Base-by-base conservation (phyloP, 2,329 filamentous ascomycete species). In the Karstenula rhodostoma region DNA sequence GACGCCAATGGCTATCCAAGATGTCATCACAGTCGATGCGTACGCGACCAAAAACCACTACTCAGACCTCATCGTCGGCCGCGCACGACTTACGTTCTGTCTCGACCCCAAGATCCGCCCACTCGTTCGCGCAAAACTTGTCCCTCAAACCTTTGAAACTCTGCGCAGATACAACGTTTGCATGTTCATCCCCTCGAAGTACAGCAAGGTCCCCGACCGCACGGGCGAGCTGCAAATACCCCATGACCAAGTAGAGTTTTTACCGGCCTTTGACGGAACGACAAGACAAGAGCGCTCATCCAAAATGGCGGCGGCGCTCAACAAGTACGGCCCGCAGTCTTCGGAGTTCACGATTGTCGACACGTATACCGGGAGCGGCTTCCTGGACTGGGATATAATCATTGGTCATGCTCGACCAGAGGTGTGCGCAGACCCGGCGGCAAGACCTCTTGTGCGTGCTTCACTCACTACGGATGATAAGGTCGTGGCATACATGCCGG, bases 31-130 rank as follows among this genome's bases (percentile, higher is more conserved):
- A 22, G 15, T 54, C 15, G 40, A 54, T 37, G 37, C 37, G 10
- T 54, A 54, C 25, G 17, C 51, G n/a, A 32, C 17, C 25, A 46
- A 6, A 9, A 44, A 32, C 13, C 12, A 12, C 15, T 17, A 29
- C 37, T 23, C 25, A 3, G 37, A 33, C 27, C 23, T 54, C n/a
- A 54, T 54, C 51, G 25, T 54, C n/a, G 51, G 51, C 7, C 51
- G 51, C 27, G 51, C 37, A 15, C 23, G 32, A 8, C 35, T 23
- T 2, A 25, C 4, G 4, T 32, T 44, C 51, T 54, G 51, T 25
- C 9, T n/a, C 17, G 17, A 54, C 23, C 37, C 51, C 17, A 43
- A 22, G 23, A 22, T 54, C 12, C 51, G 35, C 13, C 51, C 51
- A 15, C 37, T 54, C 12, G 51, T 54, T 9, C 25, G 51, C 12